Conservation (phyloP, 768 basidiomycete species). For the Coprinellus aureogranulatus region DNA sequence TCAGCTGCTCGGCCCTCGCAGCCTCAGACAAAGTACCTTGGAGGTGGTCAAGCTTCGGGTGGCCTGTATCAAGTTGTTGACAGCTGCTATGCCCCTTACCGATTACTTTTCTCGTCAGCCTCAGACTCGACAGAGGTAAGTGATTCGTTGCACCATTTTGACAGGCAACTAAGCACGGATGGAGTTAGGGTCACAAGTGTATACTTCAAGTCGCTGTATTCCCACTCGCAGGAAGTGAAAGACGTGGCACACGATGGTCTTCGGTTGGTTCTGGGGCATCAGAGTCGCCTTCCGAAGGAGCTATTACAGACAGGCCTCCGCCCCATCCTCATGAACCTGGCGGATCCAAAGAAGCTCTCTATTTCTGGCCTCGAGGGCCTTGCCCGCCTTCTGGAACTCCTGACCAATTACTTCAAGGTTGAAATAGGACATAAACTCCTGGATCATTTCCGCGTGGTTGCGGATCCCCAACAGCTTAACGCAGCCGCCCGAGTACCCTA, state of each 20-base stretch:
- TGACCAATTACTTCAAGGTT: slow-evolving; percentile 99
- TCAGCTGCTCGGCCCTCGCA: slow-evolving; percentile 73
- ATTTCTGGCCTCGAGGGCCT: slow-evolving; percentile 91
- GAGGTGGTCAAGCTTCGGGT: slow-evolving; percentile 90
- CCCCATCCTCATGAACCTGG: slow-evolving; percentile 96
- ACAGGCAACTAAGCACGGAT: neutral
- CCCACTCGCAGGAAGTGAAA: slow-evolving; percentile 85
- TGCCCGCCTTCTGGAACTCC: slow-evolving; percentile 85
- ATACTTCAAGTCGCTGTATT: slow-evolving; percentile 98
- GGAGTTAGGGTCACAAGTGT: slow-evolving; percentile 79
- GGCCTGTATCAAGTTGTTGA: slow-evolving; percentile 88
- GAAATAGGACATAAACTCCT: slow-evolving; percentile 97
- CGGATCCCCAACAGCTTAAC: slow-evolving; percentile 83
- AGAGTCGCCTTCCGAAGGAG: slow-evolving; percentile 91
- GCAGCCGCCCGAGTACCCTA: slow-evolving; percentile 77
- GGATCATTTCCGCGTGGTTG: slow-evolving; percentile 92
- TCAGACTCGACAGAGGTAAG: slow-evolving; percentile 81
- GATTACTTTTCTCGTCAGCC: slow-evolving; percentile 88
- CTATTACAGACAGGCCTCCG: slow-evolving; percentile 92
- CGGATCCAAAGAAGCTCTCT: slow-evolving; percentile 91
- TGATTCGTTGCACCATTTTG: too few relatives aligned
- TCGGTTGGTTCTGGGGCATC: slow-evolving; percentile 82
- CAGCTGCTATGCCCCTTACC: slow-evolving; percentile 91
- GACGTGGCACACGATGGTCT: slow-evolving; percentile 94
- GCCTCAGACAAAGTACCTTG: slow-evolving; percentile 69